phyloP scores from a whole-genome alignment of 345 rosid species.

The Nephelium lappaceum region DNA sequence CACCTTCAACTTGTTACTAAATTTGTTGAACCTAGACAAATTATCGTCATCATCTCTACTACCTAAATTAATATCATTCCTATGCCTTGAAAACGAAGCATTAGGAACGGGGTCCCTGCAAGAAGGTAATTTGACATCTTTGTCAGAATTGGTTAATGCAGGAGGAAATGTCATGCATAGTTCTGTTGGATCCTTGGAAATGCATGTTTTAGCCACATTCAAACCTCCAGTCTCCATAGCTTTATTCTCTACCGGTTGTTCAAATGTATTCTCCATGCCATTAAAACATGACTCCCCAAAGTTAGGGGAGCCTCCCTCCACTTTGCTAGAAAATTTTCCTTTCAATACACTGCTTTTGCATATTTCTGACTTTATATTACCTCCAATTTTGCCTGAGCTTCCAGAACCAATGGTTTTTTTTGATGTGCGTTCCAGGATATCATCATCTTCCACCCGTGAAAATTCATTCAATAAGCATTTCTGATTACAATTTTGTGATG shows the following conservation, averaged over 20 bases:
- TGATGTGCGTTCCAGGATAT: constrained; percentile 34
- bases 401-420: constrained; percentile 26
- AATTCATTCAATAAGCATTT: constrained; percentile 34
- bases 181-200: constrained; percentile 43
- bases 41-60: constrained; percentile 77
- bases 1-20: constrained; percentile 50
- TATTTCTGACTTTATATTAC: constrained; percentile 33
- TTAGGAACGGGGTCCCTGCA: constrained; percentile 30
- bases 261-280: constrained; percentile 32
- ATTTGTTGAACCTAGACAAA: constrained; percentile 54
- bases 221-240: constrained; percentile 41
- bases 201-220: constrained; percentile 23
- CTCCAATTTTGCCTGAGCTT: constrained; percentile 27
- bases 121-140: constrained; percentile 39
- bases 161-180: constrained; percentile 35
- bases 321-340: constrained; percentile 24
- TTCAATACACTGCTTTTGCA: constrained; percentile 27
- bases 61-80: constrained; percentile 59
- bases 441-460: constrained; percentile 36
- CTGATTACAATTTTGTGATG: constrained; percentile 29
- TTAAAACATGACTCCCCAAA: constrained; percentile 36
- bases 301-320: constrained; percentile 34
- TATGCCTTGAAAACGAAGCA: constrained; percentile 50
- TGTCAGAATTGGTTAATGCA: constrained; percentile 31
- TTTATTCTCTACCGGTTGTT: constrained; percentile 28